Conservation (phyloP, 2,329 filamentous ascomycete genomes). For the Knufia petricola region DNA sequence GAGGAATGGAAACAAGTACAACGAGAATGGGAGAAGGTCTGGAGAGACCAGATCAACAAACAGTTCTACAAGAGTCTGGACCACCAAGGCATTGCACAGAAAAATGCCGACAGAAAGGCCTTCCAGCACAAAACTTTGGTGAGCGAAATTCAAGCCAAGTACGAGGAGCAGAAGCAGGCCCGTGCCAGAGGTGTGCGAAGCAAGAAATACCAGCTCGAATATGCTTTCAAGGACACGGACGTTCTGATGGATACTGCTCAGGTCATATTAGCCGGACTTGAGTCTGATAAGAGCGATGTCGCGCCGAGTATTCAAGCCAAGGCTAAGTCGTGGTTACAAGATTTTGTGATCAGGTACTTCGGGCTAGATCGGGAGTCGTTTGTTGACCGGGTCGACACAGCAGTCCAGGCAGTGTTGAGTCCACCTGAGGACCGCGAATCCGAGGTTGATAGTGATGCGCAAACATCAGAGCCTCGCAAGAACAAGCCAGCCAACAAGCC, state of each 20-base stretch:
- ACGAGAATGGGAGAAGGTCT: constrained; percentile 98
- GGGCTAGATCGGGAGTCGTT: constrained; percentile 62
- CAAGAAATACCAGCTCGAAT: constrained; percentile 63
- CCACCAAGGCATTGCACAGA: constrained; percentile 87
- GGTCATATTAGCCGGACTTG: constrained; percentile 39
- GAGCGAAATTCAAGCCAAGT: constrained; percentile 81
- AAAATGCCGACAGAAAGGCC: constrained; percentile 80
- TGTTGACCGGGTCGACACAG: constrained; percentile 41
- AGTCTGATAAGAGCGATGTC: constrained; percentile 40
- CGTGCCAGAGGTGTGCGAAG: constrained; percentile 52
- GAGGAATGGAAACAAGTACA: constrained; percentile 96
- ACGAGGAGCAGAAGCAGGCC: constrained; percentile 76
- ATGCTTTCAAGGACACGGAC: constrained; percentile 61
- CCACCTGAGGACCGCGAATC: constrained; percentile 65
- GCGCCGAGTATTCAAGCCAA: constrained; percentile 59
- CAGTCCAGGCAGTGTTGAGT: constrained; percentile 42
- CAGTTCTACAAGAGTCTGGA: constrained; percentile 95
- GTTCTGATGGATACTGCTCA: constrained; percentile 48
- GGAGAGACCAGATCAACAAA: constrained; percentile 88
- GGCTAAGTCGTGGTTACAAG: constrained; percentile 65
- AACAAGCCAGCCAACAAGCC: constrained; percentile 58
- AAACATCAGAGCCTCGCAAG: constrained; percentile 57
- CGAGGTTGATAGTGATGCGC: constrained; percentile 67
- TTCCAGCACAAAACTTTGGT: constrained; percentile 84
- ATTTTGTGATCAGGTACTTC: constrained; percentile 68